A percentile compares a stretch with the other conserved stretches of the same genome.
Evolutionary conservation across 306 rosid genomes (phyloP).

Genomic region (Canavalia gladiata): DNA sequence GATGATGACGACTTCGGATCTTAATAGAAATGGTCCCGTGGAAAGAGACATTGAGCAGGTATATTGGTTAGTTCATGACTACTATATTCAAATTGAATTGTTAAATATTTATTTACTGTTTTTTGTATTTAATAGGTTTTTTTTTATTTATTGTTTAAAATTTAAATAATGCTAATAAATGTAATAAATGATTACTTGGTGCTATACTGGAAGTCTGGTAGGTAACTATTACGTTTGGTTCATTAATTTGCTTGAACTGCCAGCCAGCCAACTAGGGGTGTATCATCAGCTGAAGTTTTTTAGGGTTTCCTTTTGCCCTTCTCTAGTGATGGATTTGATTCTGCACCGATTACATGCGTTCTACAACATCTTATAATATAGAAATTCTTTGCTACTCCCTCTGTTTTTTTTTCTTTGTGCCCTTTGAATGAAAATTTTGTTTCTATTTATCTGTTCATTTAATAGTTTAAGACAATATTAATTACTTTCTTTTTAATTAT

Average conservation of each 20-base stretch:
- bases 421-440: no score
- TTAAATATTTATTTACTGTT: neutral
- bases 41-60: constrained; percentile 92
- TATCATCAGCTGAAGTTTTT: neutral
- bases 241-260: constrained; percentile 26
- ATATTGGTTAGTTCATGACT: constrained; percentile 39
- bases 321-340: neutral
- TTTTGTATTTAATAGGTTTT: constrained; percentile 4
- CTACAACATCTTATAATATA: neutral
- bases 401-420: no score
- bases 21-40: constrained; percentile 71
- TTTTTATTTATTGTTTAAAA: neutral
- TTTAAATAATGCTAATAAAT: neutral
- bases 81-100: constrained; percentile 16
- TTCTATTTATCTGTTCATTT: no score
- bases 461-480: no score
- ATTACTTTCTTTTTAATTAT: no score
- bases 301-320: neutral
- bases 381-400: neutral
- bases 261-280: constrained; percentile 11
- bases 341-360: neutral
- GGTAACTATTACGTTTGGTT: neutral
- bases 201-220: neutral
- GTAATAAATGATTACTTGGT: neutral
- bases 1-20: constrained; percentile 80